Evolutionary conservation across 164 flowering plant species (phyloP), one percentile per base, ranked within the genome.

Genomic region (Kingdonia uniflora): DNA sequence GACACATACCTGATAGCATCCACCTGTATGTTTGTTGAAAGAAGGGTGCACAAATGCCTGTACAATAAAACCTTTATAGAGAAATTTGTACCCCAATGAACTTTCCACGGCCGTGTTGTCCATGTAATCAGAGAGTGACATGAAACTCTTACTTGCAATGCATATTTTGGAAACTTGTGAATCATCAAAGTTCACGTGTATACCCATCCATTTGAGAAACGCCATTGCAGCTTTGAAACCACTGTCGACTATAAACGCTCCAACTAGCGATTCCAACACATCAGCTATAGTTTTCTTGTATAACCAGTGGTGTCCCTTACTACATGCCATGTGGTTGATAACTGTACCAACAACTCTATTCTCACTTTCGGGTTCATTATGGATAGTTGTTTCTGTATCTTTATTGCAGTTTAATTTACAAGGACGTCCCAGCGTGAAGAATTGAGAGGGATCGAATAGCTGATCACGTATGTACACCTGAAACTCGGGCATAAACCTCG

Each of bases 41-140:
- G 99, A 94, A 56, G 99, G 96, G 70, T 94, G 99, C 16, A 87
- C 55, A 69, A 89, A 75, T 40, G 99, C 97, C 73, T 89, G 95
- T 10, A 87, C 58, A 64, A 94, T 89, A 51, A 94, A 65, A 59
- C 97, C 95, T 69, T 57, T 81, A 52, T 80, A 76, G 62, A 42
- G 42, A 72, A 94, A 89, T 11, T 44, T 58, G 66, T 87, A 68
- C 0, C 75, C 84, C 39, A 87, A 43, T 42, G 50, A 50, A 6
- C 56, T 68, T 57, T 94, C 96, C 55, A 89, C 74, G 56, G 68
- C 58, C 56, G 62, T 45, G 45, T 75, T 43, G 68, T 81, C 84
- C 19, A 75, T 54, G 11, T 11, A 22, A 51, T 61, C 50, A 51
- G 66, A 24, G 17, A 86, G 79, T 8, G 81, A 69, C 66, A 72